Evolutionary conservation across 2,329 filamentous ascomycete genomes (phyloP).

Genomic region (Metarhizium guizhouense): DNA sequence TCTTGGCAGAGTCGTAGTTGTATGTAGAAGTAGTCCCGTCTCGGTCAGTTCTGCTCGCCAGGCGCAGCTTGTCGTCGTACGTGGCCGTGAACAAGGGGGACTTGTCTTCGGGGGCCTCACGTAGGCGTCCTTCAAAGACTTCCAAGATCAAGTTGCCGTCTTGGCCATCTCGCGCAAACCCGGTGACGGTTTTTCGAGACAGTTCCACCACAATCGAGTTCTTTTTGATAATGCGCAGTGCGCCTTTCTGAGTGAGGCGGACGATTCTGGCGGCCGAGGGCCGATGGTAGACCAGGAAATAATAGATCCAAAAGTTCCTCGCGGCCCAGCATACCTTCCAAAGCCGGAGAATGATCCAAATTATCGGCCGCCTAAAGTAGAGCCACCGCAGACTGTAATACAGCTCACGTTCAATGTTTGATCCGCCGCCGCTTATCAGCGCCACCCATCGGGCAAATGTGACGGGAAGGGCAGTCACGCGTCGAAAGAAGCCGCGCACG

Average conservation of each 20-base stretch:
- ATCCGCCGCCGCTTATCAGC: slow-evolving; percentile 24
- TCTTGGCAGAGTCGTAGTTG: slow-evolving; percentile 12
- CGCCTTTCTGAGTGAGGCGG: slow-evolving; percentile 22
- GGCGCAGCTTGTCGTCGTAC: slow-evolving; percentile 20
- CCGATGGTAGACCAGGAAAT: slow-evolving; percentile 23
- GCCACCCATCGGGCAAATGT: slow-evolving; percentile 23
- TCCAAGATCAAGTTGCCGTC: slow-evolving; percentile 15
- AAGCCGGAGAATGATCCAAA: slow-evolving; percentile 18
- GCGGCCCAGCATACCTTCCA: slow-evolving; percentile 23
- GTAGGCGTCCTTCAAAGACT: slow-evolving; percentile 18
- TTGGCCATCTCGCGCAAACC: neutral
- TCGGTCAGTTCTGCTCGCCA: slow-evolving; percentile 14
- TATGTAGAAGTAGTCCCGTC: slow-evolving; percentile 16
- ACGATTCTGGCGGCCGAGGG: slow-evolving; percentile 21
- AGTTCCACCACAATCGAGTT: slow-evolving; percentile 5
- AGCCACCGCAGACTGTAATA: slow-evolving; percentile 21
- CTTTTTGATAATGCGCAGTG: slow-evolving; percentile 17
- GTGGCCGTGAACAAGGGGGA: slow-evolving; percentile 15
- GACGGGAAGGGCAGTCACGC: slow-evolving; percentile 13
- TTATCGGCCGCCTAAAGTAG: slow-evolving; percentile 13
- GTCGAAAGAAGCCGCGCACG: slow-evolving; percentile 6
- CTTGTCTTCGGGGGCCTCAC: slow-evolving; percentile 11
- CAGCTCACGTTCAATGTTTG: slow-evolving; percentile 26
- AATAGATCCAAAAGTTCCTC: slow-evolving; percentile 22
- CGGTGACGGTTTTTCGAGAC: neutral